Base-by-base conservation (phyloP, 2,329 filamentous ascomycete genomes). In the Phoma herbarum region DNA sequence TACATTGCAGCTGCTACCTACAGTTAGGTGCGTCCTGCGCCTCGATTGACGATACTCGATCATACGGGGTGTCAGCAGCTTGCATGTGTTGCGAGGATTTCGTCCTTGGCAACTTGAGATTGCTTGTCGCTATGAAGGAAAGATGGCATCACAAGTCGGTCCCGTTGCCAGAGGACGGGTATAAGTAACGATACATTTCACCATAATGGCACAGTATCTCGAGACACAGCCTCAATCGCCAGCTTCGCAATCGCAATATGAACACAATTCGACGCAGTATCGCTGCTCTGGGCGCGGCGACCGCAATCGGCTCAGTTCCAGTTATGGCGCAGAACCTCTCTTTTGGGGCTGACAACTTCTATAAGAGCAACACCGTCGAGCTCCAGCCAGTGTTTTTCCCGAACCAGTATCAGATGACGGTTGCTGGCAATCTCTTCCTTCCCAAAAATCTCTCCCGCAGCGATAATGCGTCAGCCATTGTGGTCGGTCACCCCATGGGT, bases 401-500 rank as follows among this genome's bases (percentile, higher is more conserved):
- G 12, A 33, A 33, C 12, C 31, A 33, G 31, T 33, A 33, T 4
- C 31, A 33, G 31, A 33, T 33, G 12, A 7, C 31, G 4, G 31
- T 33, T 6, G 31, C 31, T 33, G 31, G 31, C 14, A 33, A 33
- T 33, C 45, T 64, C n/a, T 63, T 62, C 29, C 12, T 33, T 4
- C 12, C 12, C 31, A 57, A 55, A 18, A 35, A 49, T 22, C 47
- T 65, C 50, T 45, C 56, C 25, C 51, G 29, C 39, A 59, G 18
- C 35, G 10, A 20, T 6, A 62, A 53, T 10, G 44, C 44, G 12
- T 57, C 55, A 20, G 72, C 71, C 23, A 67, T 73, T 39, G 41
- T 75, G 20, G 70, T 75, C 35, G 62, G 69, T 11, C 71, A 71
- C 22, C 72, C 71, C 0, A 66, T 70, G 62, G 70, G 71, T 9